A percentile compares a stretch with the other conserved stretches of the same genome.
Conservation (phyloP, 2,329 filamentous ascomycete species). For the Albifimbria verrucaria region DNA sequence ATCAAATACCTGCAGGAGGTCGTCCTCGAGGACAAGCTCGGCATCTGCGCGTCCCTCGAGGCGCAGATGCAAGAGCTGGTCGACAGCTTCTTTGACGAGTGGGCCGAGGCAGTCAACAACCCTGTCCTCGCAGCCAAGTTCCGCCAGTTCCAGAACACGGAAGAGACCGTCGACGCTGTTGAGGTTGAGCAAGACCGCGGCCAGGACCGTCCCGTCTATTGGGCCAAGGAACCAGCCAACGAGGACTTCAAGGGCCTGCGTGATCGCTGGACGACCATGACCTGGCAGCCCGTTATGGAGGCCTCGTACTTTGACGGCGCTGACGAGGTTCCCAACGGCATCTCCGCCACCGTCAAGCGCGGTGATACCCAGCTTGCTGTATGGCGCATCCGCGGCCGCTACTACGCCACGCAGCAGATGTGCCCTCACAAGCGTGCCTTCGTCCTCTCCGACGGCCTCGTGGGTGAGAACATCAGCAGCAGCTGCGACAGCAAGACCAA, state of each 20-base stretch:
- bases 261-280: constrained; percentile 56
- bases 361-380: constrained; percentile 87
- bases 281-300: constrained; percentile 79
- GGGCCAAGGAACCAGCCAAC: constrained; percentile 64
- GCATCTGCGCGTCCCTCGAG: constrained; percentile 80
- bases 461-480: constrained; percentile 59
- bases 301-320: constrained; percentile 64
- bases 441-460: constrained; percentile 79
- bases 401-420: constrained; percentile 90
- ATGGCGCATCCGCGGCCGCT: constrained; percentile 77
- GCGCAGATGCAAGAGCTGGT: constrained; percentile 85
- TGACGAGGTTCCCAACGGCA: constrained; percentile 64
- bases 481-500: constrained; percentile 20
- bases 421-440: constrained; percentile 91
- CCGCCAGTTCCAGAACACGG: constrained; percentile 79
- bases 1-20: constrained; percentile 81
- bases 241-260: constrained; percentile 68
- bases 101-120: constrained; percentile 75
- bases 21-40: constrained; percentile 79
- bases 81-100: constrained; percentile 84
- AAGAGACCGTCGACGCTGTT: constrained; percentile 64
- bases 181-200: constrained; percentile 70
- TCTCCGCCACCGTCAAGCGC: constrained; percentile 75
- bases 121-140: constrained; percentile 68
- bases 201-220: constrained; percentile 72